These are phyloP conservation scores for Tylopilus sp. DNA, from an alignment of 768 basidiomycete genomes.

Conservation along the genomic window DNA sequence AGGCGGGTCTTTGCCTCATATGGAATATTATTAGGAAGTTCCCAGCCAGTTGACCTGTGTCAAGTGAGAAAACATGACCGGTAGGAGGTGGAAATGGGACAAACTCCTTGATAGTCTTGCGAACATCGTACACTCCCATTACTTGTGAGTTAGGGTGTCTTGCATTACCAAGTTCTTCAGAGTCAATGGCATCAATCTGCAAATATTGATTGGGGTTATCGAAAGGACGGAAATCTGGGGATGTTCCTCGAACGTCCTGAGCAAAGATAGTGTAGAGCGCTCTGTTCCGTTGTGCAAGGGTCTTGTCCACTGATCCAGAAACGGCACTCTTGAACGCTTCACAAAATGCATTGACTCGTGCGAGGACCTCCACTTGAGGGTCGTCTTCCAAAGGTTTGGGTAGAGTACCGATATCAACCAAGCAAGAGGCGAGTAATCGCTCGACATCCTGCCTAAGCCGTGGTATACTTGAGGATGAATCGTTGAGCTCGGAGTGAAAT, in stretches of 20 bases:
- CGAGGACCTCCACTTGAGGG: constrained; percentile 44
- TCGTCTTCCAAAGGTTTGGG: constrained; percentile 39
- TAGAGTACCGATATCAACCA: constrained; percentile 34
- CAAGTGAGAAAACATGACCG: neutral
- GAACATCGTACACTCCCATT: constrained; percentile 35
- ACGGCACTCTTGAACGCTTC: constrained; percentile 33
- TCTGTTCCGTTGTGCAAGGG: constrained; percentile 36
- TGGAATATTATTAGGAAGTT: constrained; percentile 40
- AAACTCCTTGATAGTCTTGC: constrained; percentile 34
- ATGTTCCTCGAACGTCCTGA: constrained; percentile 34
- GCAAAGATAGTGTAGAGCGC: constrained; percentile 34
- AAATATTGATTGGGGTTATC: constrained; percentile 3
- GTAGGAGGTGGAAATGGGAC: neutral
- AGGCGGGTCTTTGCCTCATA: constrained; percentile 38
- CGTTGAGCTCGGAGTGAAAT: constrained; percentile 2
- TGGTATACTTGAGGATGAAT: constrained; percentile 41
- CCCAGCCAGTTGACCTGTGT: constrained; percentile 40
- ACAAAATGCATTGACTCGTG: constrained; percentile 45
- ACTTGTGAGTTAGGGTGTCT: constrained; percentile 5
- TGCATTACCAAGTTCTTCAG: neutral
- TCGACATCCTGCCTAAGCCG: constrained; percentile 39
- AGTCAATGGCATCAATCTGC: constrained; percentile 12
- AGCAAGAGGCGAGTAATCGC: constrained; percentile 35
- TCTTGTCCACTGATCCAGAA: constrained; percentile 34
- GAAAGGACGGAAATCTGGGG: constrained; percentile 42